Evolutionary conservation across 1,139 yeast species (phyloP).

Genomic region (Nakaseomyces uthaithaninus): DNA sequence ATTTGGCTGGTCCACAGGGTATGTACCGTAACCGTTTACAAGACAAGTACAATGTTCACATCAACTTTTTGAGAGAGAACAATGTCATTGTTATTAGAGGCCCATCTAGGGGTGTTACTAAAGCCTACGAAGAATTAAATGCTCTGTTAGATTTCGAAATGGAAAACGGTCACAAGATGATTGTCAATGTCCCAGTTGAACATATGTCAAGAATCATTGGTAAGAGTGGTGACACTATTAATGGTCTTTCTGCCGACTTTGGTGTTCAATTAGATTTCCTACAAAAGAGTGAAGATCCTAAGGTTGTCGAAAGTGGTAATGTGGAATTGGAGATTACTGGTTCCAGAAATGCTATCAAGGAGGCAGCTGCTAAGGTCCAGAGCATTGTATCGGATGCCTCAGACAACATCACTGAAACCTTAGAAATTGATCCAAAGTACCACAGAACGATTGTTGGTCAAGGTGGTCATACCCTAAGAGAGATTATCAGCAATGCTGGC

Average conservation of each 20-base stretch:
- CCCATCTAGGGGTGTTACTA: conserved; percentile 81
- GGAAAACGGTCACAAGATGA: conserved; percentile 69
- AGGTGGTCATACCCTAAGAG: conserved; percentile 67
- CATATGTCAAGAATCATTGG: conserved; percentile 85
- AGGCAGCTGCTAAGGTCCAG: conserved; percentile 58
- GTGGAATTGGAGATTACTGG: conserved; percentile 72
- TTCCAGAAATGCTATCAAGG: conserved; percentile 67
- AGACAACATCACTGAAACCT: conserved; percentile 51
- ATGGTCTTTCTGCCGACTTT: conserved; percentile 70
- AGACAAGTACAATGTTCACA: conserved; percentile 77
- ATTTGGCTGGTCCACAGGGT: conserved; percentile 80
- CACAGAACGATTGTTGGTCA: conserved; percentile 77
- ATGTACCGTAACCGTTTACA: conserved; percentile 76
- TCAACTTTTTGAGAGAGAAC: conserved; percentile 58
- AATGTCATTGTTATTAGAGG: conserved; percentile 80
- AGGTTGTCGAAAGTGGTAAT: conserved; percentile 36
- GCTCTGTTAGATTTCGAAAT: conserved; percentile 81
- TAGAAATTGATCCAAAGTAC: conserved; percentile 66
- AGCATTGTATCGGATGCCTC: conserved; percentile 59
- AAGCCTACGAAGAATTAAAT: conserved; percentile 77
- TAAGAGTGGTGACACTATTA: conserved; percentile 75
- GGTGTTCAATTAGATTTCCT: conserved; percentile 67
- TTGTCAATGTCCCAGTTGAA: conserved; percentile 56
- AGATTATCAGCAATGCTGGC: conserved; percentile 73
- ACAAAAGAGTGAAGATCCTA: conserved; percentile 38